Base-by-base conservation (phyloP, 768 basidiomycete genomes). In the Boletus patriciae region DNA sequence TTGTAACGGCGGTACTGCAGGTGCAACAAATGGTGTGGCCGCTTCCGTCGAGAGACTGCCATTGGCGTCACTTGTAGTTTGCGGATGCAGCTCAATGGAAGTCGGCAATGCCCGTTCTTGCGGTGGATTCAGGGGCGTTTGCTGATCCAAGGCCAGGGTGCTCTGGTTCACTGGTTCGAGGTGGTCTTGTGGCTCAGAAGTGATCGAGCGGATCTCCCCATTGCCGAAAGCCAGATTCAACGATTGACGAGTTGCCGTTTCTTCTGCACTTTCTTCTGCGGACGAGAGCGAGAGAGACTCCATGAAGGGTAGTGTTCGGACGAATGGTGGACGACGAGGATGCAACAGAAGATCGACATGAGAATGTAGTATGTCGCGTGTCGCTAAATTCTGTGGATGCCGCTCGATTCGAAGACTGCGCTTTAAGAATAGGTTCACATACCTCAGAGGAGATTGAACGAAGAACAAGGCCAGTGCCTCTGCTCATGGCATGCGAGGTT, bases 301-400 rank as follows among this genome's bases (percentile, higher is more conserved):
- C 12, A 88, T 66, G 31, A 80, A 76, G 16, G 90, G 88, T 54
- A 88, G 69, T 4, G 86, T 78, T 44, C 87, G 83, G 51, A 91
- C 76, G 13, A 90, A 71, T 9, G 91, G 88, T 10, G 92, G 92
- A 6, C 89, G 77, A 21, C 90, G 86, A 45, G 92, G 91, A 63
- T 94, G 92, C 12, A 94, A 66, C 23, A 92, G 72, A 27, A 86
- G 67, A 55, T 90, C 88, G 46, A 88, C 65, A 36, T 73, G 73
- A 21, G 65, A 73, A 57, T 78, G 72, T 31, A 67, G 46, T 34
- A 63, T 49, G 40, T 62, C 53, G 47, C 45, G 59, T 21, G 60
- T 49, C 25, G 38, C 38, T 23, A 59, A 52, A 54, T 48, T 61
- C 65, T 73, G 58, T 48, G 46, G 11, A 50, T 42, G 38, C 6